phyloP scores from a whole-genome alignment of 208 protist species.

The Acanthamoeba culbertsoni region DNA sequence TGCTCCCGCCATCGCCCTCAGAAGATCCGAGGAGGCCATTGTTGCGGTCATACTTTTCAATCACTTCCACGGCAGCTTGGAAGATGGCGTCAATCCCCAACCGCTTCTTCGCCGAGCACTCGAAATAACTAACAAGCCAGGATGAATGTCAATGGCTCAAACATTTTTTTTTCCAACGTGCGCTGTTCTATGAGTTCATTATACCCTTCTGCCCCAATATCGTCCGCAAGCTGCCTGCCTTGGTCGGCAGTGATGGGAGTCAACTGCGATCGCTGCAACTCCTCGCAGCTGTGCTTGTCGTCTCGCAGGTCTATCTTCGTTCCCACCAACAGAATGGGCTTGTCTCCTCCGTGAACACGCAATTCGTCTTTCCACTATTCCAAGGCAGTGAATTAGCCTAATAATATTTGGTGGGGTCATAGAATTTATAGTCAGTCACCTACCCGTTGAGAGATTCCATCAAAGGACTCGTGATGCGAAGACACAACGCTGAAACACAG shows the following conservation, averaged over 20 bases:
- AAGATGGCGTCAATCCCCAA: not conserved
- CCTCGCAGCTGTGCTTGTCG: not conserved
- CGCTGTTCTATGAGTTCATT: no score
- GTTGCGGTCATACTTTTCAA: not conserved
- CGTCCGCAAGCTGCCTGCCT: not conserved
- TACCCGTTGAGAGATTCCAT: not conserved
- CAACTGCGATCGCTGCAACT: not conserved
- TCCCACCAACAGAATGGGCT: not conserved
- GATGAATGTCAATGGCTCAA: not conserved
- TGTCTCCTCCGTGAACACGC: not conserved
- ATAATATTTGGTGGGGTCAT: not conserved
- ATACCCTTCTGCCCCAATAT: constrained; percentile 5
- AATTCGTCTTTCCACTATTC: constrained; percentile 47
- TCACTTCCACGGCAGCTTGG: not conserved
- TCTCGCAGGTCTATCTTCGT: constrained; percentile 41
- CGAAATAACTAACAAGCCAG: constrained; percentile 33
- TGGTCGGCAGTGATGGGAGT: constrained; percentile 9
- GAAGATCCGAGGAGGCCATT: not conserved
- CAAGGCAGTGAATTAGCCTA: not conserved
- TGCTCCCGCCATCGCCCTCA: not conserved
- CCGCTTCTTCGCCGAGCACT: constrained; percentile 12
- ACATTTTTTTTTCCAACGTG: no score
- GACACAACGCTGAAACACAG: constrained; percentile 32
- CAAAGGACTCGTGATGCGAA: not conserved
- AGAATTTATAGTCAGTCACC: no score